phyloP scores from a whole-genome alignment of 2,329 filamentous ascomycete species.

The Pyricularia sp. region DNA sequence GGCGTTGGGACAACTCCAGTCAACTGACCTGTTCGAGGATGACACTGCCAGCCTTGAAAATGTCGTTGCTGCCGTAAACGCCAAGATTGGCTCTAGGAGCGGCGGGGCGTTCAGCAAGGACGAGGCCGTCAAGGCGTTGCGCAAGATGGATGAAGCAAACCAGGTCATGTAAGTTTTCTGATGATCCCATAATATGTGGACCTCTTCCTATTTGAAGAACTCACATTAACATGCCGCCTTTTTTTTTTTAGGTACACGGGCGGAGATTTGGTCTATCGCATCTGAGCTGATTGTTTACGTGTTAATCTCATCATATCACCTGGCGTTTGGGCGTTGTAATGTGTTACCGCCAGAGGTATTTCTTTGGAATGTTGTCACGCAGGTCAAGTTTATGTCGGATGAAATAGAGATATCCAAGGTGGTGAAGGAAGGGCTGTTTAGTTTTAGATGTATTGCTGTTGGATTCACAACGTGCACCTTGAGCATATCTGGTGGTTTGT shows the following conservation, averaged over 20 bases:
- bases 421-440: neutral
- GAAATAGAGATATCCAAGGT: neutral
- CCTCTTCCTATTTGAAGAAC: neutral
- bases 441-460: neutral
- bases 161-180: conserved; percentile 70
- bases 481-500: too few relatives aligned
- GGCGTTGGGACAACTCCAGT: conserved; percentile 71
- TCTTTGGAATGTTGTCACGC: neutral
- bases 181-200: neutral
- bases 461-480: neutral
- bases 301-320: neutral
- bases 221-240: neutral
- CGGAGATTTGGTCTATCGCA: conserved; percentile 57
- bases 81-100: conserved; percentile 39
- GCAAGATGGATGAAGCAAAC: conserved; percentile 69
- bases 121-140: conserved; percentile 67
- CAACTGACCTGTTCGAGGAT: conserved; percentile 71
- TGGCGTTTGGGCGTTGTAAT: neutral
- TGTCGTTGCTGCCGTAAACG: conserved; percentile 70
- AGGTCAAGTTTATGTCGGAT: neutral
- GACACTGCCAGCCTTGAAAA: conserved; percentile 67
- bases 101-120: conserved; percentile 51
- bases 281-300: conserved; percentile 27
- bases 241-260: conserved; percentile 34
- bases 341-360: neutral